Evolutionary conservation across 345 rosid species (phyloP), one percentile per base, ranked within the genome.

Genomic region (Citrus glauca): DNA sequence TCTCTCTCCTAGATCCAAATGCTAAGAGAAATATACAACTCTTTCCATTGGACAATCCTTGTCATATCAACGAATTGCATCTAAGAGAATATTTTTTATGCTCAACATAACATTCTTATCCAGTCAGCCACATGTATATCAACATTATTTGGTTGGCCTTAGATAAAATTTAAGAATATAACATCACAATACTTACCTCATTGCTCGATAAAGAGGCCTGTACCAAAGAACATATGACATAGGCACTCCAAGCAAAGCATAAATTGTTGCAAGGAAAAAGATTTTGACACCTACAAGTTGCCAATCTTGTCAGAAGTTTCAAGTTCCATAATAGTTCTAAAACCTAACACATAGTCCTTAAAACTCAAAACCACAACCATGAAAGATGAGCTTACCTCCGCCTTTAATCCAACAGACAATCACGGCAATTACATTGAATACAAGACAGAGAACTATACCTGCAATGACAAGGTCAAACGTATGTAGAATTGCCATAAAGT

Each of bases 141-240:
- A 1, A 66, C 35, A 73, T 28, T 24, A 37, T 22, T 61, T 70
- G 22, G 24, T 32, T 16, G 22, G 70, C 55, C 55, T 27, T 5
- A 57, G n/a, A 60, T 40, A 7, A 53, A 62, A 60, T 25, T 42
- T 69, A 48, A 73, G 57, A 75, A 59, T n/a, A 16, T 27, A 16
- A 71, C 69, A 53, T 78, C 57, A 6, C 50, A 33, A 28, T 2
- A 71, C 86, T 70, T 83, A 87, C 99, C 96, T 92, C 98, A 97
- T 94, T 75, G 94, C 99, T 81, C 97, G 90, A 86, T 94, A 97
- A 20, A 97, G 91, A 33, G 99, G 99, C 87, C 98, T 89, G 86
- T 97, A 97, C 99, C 99, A 97, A 59, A 97, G 76, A 66, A 97
- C 87, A 78, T 93, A 97, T 59, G 98, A 94, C 57, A 94, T 89